These are phyloP conservation scores for Irpex sp. DNA, from an alignment of 1,284 basidiomycete genomes.

Conservation along the genomic window DNA sequence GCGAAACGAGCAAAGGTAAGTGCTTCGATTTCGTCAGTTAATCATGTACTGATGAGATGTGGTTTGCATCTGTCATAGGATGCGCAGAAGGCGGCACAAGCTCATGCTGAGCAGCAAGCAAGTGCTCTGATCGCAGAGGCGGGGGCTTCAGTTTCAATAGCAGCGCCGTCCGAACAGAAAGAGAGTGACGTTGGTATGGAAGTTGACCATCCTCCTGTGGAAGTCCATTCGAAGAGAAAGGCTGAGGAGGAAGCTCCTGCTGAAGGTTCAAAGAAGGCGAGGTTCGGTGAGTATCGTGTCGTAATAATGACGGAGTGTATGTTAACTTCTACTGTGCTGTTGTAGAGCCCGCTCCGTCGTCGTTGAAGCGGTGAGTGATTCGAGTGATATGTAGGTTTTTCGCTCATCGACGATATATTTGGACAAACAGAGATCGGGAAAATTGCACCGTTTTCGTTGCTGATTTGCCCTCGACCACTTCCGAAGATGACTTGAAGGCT, in stretches of 20 bases:
- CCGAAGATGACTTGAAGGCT: conserved; percentile 59
- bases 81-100: conserved; percentile 26
- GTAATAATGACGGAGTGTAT: too few relatives aligned
- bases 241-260: conserved; percentile 46
- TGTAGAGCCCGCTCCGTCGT: too few relatives aligned
- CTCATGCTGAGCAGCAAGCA: conserved; percentile 41
- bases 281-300: conserved; percentile 41
- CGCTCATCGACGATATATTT: conserved; percentile 54
- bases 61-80: not conserved
- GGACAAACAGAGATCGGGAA: conserved; percentile 78
- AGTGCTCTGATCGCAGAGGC: conserved; percentile 28
- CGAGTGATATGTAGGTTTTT: conserved; percentile 32
- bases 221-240: conserved; percentile 52
- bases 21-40: not conserved
- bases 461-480: conserved; percentile 53
- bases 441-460: conserved; percentile 89
- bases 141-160: too few relatives aligned
- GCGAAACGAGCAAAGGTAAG: conserved; percentile 62
- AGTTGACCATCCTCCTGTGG: conserved; percentile 35
- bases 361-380: not conserved
- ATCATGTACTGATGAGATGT: too few relatives aligned
- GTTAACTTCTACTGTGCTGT: too few relatives aligned
- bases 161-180: too few relatives aligned
- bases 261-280: conserved; percentile 52
- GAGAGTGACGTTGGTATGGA: conserved; percentile 36